Evolutionary conservation across 1,284 basidiomycete species (phyloP).

Genomic region (Microbotryum intermedium): DNA sequence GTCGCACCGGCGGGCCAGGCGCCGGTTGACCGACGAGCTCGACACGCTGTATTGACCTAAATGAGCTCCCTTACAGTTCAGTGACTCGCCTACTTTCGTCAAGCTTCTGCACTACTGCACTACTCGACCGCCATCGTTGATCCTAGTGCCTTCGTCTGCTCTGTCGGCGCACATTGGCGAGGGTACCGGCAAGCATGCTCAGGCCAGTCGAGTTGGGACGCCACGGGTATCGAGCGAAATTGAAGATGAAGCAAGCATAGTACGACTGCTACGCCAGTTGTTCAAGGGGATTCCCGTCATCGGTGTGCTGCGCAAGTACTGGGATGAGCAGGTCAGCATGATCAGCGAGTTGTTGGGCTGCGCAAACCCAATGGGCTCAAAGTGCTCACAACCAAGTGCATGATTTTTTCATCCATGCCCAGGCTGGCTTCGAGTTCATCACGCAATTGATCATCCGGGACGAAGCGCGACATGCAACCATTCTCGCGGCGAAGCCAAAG

Average conservation of each 20-base stretch:
- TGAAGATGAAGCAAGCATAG: conserved; percentile 21
- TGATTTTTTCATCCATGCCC: background rate
- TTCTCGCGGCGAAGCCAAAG: conserved; percentile 11
- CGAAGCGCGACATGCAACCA: conserved; percentile 19
- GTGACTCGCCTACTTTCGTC: conserved; percentile 53
- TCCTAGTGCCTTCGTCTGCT: conserved; percentile 72
- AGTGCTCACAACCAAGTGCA: background rate
- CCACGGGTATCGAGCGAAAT: conserved; percentile 3
- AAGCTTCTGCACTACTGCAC: conserved; percentile 80
- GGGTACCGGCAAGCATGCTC: background rate
- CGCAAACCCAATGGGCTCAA: background rate
- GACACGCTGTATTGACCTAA: no score
- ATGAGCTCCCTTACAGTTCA: conserved; percentile 1
- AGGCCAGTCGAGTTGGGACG: conserved; percentile 14
- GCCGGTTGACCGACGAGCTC: background rate
- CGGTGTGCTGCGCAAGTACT: conserved; percentile 16
- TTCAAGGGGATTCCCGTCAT: conserved; percentile 1
- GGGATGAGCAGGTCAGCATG: conserved; percentile 22
- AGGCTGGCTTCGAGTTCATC: conserved; percentile 28
- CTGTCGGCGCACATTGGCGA: conserved; percentile 52
- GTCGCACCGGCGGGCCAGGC: background rate
- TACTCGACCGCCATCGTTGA: conserved; percentile 57
- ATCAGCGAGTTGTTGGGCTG: background rate
- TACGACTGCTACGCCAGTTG: background rate
- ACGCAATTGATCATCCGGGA: conserved; percentile 25